phyloP scores from a whole-genome alignment of 371 early-diverging fungal genomes.

The Quaeritorhiza haematococci region DNA sequence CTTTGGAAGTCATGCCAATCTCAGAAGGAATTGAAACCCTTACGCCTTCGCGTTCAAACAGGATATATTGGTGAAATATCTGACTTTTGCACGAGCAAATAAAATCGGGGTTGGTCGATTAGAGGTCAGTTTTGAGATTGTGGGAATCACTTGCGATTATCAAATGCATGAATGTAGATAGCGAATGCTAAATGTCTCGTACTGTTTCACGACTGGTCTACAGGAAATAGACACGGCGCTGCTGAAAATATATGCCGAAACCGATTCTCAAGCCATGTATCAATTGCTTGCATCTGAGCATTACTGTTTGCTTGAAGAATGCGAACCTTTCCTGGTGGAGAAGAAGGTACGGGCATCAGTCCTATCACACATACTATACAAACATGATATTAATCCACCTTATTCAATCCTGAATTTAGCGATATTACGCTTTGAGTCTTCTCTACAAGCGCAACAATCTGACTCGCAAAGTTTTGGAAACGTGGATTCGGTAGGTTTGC shows the following conservation, averaged over 20 bases:
- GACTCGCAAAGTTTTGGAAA: slow-evolving; percentile 50
- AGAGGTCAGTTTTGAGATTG: not conserved
- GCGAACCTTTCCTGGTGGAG: slow-evolving; percentile 38
- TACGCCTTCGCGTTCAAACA: not conserved
- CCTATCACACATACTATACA: not conserved
- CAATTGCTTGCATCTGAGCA: slow-evolving; percentile 49
- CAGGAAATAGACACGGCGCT: slow-evolving; percentile 65
- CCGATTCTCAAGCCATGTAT: slow-evolving; percentile 37
- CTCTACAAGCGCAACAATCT: slow-evolving; percentile 54
- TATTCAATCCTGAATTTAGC: slow-evolving; percentile 19
- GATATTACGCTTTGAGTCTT: slow-evolving; percentile 60
- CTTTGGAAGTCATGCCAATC: too few species aligned
- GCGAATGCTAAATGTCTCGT: not conserved
- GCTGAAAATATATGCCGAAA: slow-evolving; percentile 55
- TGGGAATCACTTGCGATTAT: not conserved
- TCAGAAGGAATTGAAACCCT: too few species aligned
- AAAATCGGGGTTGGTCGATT: slow-evolving; percentile 1
- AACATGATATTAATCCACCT: not conserved
- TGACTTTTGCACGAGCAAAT: slow-evolving; percentile 10
- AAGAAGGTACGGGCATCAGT: slow-evolving; percentile 36
- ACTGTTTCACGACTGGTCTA: not conserved
- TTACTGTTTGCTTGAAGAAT: slow-evolving; percentile 47
- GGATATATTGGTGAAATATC: slow-evolving; percentile 21
- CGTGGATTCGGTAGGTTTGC: slow-evolving; percentile 59
- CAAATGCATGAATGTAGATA: not conserved